Conservation (phyloP, 116 monocot genomes). For the Zostera marina region DNA sequence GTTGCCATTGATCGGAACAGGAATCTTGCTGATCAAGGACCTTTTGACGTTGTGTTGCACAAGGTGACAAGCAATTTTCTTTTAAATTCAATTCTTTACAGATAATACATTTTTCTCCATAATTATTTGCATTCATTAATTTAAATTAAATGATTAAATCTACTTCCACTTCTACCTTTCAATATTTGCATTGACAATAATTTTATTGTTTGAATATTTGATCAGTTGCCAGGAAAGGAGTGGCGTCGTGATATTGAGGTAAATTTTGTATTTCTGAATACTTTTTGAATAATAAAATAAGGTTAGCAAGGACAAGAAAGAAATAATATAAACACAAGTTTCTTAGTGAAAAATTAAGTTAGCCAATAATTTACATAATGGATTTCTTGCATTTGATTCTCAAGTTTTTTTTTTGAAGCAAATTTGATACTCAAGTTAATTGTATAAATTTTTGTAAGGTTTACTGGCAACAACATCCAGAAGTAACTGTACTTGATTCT, state of each 20-base stretch:
- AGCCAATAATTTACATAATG: too few relatives aligned
- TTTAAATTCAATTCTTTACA: not conserved
- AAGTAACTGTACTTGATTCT: conserved; percentile 88
- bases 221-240: conserved; percentile 18
- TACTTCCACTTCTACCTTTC: not conserved
- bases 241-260: conserved; percentile 25
- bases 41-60: conserved; percentile 85
- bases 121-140: too few relatives aligned
- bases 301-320: too few relatives aligned
- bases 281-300: too few relatives aligned
- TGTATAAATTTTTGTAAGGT: conserved; percentile 19
- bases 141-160: not conserved
- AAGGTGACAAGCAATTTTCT: conserved; percentile 33
- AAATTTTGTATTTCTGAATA: too few relatives aligned
- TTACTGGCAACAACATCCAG: conserved; percentile 63
- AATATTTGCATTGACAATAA: not conserved
- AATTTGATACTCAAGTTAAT: too few relatives aligned
- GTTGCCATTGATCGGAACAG: conserved; percentile 71
- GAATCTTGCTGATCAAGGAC: conserved; percentile 80
- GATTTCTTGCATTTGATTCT: not conserved
- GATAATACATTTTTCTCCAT: too few relatives aligned
- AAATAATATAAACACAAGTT: too few relatives aligned
- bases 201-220: not conserved
- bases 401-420: too few relatives aligned
- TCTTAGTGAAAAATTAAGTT: too few relatives aligned